Percentiles rank a stretch among this genome's conserved stretches.
These are phyloP conservation scores for Elymus sibiricus DNA, from an alignment of 176 grass and related monocot genomes.

Conservation along the genomic window DNA sequence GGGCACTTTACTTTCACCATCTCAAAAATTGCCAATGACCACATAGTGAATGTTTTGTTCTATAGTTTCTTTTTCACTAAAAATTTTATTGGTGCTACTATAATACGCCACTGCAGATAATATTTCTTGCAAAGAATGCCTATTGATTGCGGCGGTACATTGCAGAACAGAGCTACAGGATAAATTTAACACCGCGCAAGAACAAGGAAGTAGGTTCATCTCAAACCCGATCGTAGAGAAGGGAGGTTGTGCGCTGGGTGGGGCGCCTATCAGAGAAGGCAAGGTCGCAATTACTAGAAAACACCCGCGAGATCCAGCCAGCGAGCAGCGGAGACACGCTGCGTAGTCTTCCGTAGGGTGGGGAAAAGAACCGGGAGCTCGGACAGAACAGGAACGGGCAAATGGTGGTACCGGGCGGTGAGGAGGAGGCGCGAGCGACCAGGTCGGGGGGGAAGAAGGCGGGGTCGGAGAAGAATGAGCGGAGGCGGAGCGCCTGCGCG, in stretches of 20 bases:
- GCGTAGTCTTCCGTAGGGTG: background rate
- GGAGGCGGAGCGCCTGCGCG: constrained; percentile 86
- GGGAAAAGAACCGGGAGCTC: background rate
- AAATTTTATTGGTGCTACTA: background rate
- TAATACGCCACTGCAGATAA: background rate
- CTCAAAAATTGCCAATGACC: background rate
- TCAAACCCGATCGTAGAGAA: constrained; percentile 1
- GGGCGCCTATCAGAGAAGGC: background rate
- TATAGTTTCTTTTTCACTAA: background rate
- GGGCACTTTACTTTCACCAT: background rate
- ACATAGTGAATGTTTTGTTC: background rate
- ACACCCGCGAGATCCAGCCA: constrained; percentile 20
- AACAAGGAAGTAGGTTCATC: background rate
- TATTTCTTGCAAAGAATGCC: background rate
- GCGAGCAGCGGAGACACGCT: background rate
- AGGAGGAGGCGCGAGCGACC: constrained; percentile 45
- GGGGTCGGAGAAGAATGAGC: constrained; percentile 72
- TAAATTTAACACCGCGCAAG: background rate
- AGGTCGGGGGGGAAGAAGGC: constrained; percentile 70
- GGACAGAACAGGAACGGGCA: background rate
- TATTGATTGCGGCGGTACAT: background rate
- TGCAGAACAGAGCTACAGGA: background rate
- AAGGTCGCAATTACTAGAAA: constrained; percentile 3
- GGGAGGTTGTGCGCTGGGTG: background rate
- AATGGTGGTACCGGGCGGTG: constrained; percentile 43